Conservation (phyloP, 805 yeast species). For the Pichia rugopelliculosa region DNA sequence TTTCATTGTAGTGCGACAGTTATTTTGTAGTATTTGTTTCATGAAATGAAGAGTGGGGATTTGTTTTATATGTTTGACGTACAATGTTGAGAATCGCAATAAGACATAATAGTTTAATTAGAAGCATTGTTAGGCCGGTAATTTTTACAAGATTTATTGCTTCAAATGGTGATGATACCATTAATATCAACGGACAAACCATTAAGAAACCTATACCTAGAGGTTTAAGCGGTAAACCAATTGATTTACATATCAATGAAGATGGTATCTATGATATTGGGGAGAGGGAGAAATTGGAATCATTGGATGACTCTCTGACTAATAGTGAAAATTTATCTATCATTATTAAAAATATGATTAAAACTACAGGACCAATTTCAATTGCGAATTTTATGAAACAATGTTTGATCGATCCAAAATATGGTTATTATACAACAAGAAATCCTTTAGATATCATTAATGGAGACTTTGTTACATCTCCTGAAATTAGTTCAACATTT, state of each 20-base stretch:
- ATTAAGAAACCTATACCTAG: background rate
- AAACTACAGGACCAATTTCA: conserved; percentile 71
- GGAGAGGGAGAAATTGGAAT: conserved; percentile 1
- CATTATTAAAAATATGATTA: conserved; percentile 41
- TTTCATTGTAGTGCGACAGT: background rate
- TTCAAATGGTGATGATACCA: background rate
- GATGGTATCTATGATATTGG: background rate
- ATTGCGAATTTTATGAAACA: conserved; percentile 72
- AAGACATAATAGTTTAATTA: background rate
- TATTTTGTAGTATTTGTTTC: background rate
- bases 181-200: background rate
- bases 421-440: conserved; percentile 72
- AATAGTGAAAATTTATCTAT: conserved; percentile 14
- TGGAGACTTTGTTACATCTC: conserved; percentile 81
- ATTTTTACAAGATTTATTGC: background rate
- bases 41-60: background rate
- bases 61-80: background rate
- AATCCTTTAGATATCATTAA: conserved; percentile 46
- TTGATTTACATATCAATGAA: background rate
- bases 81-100: background rate
- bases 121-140: background rate
- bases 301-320: background rate
- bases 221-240: conserved; percentile 10
- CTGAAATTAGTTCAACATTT: conserved; percentile 80
- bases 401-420: conserved; percentile 68